Percentiles rank a stretch among this genome's conserved stretches.
Evolutionary conservation across 2,329 filamentous ascomycete species (phyloP).

Genomic region (Escovopsis weberi): DNA sequence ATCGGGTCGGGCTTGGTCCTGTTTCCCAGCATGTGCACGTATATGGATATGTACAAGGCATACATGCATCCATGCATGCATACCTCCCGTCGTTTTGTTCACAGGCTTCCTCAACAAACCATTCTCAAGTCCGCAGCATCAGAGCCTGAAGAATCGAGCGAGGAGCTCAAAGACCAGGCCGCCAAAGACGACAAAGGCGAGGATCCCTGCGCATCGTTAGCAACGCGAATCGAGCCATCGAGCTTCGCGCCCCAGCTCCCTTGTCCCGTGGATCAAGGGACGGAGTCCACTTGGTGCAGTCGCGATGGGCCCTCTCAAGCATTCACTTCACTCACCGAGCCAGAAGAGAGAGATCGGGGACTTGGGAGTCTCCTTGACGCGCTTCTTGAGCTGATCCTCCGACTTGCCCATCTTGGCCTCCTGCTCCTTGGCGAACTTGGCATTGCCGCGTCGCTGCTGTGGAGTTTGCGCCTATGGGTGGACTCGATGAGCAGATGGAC

Average conservation of each 20-base stretch:
- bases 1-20: too few species aligned
- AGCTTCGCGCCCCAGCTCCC: too few species aligned
- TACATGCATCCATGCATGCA: too few species aligned
- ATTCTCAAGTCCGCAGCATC: conserved; percentile 2
- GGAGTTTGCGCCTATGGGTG: conserved; percentile 59
- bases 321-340: conserved; percentile 34
- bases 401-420: conserved; percentile 63
- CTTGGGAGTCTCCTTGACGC: conserved; percentile 38
- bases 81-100: too few species aligned
- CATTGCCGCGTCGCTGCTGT: conserved; percentile 68
- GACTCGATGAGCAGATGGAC: not conserved
- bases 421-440: conserved; percentile 61
- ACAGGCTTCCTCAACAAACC: too few species aligned
- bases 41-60: too few species aligned
- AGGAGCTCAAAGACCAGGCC: conserved; percentile 44
- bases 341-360: conserved; percentile 50
- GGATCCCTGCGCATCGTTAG: conserved; percentile 26
- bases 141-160: conserved; percentile 34
- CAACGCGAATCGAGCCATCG: too few species aligned
- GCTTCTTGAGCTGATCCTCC: conserved; percentile 48
- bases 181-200: conserved; percentile 47
- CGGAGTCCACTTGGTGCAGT: too few species aligned
- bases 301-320: too few species aligned
- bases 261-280: not conserved
- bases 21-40: too few species aligned